Percentiles rank a stretch among this genome's conserved stretches.
Evolutionary conservation across 495 filamentous ascomycete genomes (phyloP).

Genomic region (Thermothielavioides terrestris): DNA sequence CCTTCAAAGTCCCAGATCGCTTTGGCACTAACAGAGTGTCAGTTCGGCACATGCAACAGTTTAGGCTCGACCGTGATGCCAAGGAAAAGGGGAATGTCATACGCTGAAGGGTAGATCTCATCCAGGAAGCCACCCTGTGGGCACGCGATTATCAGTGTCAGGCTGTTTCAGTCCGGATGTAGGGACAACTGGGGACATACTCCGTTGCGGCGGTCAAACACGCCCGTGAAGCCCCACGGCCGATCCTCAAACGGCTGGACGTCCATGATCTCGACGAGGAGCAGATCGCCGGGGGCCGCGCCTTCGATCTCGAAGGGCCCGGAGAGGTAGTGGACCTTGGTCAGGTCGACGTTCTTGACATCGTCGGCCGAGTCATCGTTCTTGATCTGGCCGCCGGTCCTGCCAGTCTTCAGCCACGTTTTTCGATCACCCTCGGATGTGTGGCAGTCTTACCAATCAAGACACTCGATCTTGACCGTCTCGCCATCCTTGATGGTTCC

Average conservation of each 20-base stretch:
- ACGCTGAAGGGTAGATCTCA: constrained; percentile 79
- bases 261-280: constrained; percentile 91
- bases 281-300: constrained; percentile 77
- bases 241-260: constrained; percentile 82
- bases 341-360: constrained; percentile 76
- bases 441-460: constrained; percentile 54
- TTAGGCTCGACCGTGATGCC: neutral
- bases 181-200: constrained; percentile 17
- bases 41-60: neutral
- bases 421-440: neutral
- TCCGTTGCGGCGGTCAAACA: constrained; percentile 77
- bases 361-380: constrained; percentile 92
- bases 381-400: constrained; percentile 75
- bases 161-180: too few species aligned
- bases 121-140: constrained; percentile 79
- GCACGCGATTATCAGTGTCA: too few species aligned
- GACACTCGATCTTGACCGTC: constrained; percentile 89
- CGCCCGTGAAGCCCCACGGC: constrained; percentile 87
- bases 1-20: constrained; percentile 98
- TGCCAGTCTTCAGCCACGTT: constrained; percentile 6
- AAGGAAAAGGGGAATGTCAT: constrained; percentile 15
- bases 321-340: constrained; percentile 75
- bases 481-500: constrained; percentile 76
- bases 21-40: constrained; percentile 52
- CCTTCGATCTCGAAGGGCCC: constrained; percentile 87